These are phyloP conservation scores for Cytidiella melzeri DNA, from an alignment of 768 basidiomycete species.

Conservation along the genomic window DNA sequence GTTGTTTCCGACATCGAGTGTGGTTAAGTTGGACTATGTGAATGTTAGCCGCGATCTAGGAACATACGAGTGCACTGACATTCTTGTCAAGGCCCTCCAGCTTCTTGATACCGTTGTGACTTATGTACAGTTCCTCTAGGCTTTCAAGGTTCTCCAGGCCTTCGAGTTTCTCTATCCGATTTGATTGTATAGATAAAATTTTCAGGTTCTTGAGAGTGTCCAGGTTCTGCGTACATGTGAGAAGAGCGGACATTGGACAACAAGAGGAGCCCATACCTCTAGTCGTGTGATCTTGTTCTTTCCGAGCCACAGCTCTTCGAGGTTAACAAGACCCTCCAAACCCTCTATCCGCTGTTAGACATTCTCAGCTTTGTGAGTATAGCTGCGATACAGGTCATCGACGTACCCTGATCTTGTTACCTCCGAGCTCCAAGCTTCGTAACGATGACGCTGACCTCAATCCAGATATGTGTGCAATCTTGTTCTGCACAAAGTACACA, in stretches of 20 bases:
- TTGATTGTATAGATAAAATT: slow-evolving; percentile 90
- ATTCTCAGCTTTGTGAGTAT: not conserved
- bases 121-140: slow-evolving; percentile 88
- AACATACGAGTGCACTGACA: slow-evolving; percentile 36
- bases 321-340: slow-evolving; percentile 67
- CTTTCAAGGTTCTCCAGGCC: slow-evolving; percentile 63
- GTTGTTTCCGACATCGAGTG: slow-evolving; percentile 86
- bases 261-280: slow-evolving; percentile 45
- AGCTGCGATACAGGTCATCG: not conserved
- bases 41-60: not conserved
- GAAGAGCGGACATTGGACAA: not conserved
- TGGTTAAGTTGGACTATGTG: slow-evolving; percentile 60
- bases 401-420: slow-evolving; percentile 84
- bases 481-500: slow-evolving; percentile 95
- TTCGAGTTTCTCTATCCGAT: slow-evolving; percentile 86
- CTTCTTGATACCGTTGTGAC: slow-evolving; percentile 83
- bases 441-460: slow-evolving; percentile 53
- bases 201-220: slow-evolving; percentile 62
- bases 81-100: slow-evolving; percentile 85
- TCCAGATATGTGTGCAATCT: slow-evolving; percentile 73
- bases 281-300: slow-evolving; percentile 95
- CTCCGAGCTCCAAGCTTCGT: slow-evolving; percentile 86
- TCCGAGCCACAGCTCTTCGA: slow-evolving; percentile 94
- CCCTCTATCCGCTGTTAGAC: slow-evolving; percentile 76
- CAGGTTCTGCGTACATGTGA: slow-evolving; percentile 48